A percentile compares a stretch with the other conserved stretches of the same genome.
These are phyloP conservation scores for Rhizopogon roseolus DNA, from an alignment of 768 basidiomycete genomes.

Conservation along the genomic window DNA sequence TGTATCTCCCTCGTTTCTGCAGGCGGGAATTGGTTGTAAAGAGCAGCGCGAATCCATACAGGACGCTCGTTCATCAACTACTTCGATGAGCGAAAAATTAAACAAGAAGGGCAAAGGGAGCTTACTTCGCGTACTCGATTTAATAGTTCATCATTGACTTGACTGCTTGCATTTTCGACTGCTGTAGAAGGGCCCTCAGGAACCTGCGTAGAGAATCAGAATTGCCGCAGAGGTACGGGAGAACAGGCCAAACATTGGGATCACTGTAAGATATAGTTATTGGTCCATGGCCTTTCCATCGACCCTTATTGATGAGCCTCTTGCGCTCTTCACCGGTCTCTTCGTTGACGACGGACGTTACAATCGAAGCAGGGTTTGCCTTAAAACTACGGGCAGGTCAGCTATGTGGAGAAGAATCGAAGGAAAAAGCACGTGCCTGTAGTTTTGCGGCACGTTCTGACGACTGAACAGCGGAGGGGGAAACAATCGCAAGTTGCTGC, in stretches of 20 bases:
- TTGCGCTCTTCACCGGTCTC: slow-evolving; percentile 79
- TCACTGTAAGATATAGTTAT: slow-evolving; percentile 67
- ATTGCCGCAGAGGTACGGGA: background rate
- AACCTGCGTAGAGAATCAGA: slow-evolving; percentile 34
- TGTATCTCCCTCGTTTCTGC: slow-evolving; percentile 66
- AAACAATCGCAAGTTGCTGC: slow-evolving; percentile 67
- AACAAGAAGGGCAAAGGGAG: slow-evolving; percentile 10
- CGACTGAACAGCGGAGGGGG: slow-evolving; percentile 90
- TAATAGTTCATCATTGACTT: slow-evolving; percentile 51
- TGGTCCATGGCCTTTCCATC: slow-evolving; percentile 84
- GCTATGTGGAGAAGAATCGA: background rate
- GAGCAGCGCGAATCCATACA: slow-evolving; percentile 83
- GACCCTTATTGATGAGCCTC: slow-evolving; percentile 76
- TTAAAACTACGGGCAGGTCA: slow-evolving; percentile 52
- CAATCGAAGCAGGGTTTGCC: slow-evolving; percentile 68
- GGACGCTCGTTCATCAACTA: slow-evolving; percentile 75
- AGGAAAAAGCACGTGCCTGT: slow-evolving; percentile 49
- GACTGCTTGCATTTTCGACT: slow-evolving; percentile 55
- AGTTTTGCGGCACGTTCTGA: slow-evolving; percentile 72
- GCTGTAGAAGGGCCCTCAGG: slow-evolving; percentile 58
- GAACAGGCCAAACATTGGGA: slow-evolving; percentile 27
- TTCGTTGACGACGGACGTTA: slow-evolving; percentile 61
- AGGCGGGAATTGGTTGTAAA: slow-evolving; percentile 76
- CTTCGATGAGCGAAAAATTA: slow-evolving; percentile 3
- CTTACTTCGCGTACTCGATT: slow-evolving; percentile 49